Evolutionary conservation across 768 basidiomycete genomes (phyloP).

Genomic region (Lentinus tigrinus): DNA sequence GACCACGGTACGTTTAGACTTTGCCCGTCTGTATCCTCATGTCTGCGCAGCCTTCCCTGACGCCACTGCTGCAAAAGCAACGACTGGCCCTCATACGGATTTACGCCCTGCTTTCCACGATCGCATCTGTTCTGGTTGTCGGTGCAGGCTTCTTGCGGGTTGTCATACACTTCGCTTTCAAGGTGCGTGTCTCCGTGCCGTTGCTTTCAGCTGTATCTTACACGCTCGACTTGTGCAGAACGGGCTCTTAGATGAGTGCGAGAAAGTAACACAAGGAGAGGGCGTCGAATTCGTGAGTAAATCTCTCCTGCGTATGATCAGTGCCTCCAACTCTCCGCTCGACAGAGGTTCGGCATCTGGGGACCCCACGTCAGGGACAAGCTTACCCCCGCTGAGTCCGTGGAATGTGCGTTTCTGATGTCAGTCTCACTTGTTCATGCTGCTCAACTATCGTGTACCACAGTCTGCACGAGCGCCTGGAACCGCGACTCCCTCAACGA

Average conservation of each 20-base stretch:
- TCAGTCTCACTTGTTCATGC: background rate
- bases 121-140: conserved; percentile 47
- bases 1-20: conserved; percentile 47
- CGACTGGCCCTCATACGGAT: conserved; percentile 49
- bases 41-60: background rate
- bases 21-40: background rate
- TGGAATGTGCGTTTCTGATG: conserved; percentile 40
- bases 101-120: conserved; percentile 51
- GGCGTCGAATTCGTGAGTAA: conserved; percentile 33
- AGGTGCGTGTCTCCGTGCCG: conserved; percentile 40
- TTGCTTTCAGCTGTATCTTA: background rate
- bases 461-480: conserved; percentile 67
- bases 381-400: conserved; percentile 38
- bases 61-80: conserved; percentile 38
- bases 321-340: background rate
- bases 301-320: background rate
- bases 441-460: background rate
- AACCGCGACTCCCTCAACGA: conserved; percentile 64
- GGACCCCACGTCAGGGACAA: conserved; percentile 21
- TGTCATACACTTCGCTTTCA: conserved; percentile 66
- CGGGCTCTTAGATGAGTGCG: conserved; percentile 59
- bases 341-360: conserved; percentile 32
- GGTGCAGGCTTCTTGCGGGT: conserved; percentile 54
- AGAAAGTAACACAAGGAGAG: conserved; percentile 35
- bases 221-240: conserved; percentile 35